Base-by-base conservation (phyloP, 768 basidiomycete species). In the Amanita phalloides region DNA sequence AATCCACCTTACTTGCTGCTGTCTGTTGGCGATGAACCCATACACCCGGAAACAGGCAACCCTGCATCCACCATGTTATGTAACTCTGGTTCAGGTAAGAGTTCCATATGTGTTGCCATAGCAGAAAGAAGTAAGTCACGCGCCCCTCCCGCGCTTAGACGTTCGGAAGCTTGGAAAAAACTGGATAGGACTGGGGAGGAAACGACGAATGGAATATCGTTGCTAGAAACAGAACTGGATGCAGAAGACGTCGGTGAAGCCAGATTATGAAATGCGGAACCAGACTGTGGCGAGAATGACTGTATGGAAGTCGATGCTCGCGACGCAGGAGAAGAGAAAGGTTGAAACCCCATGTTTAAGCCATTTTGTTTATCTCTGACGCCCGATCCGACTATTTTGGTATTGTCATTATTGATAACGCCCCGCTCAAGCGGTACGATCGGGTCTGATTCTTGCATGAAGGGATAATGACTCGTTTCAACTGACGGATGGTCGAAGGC, bases 1-100 rank as follows among this genome's bases (percentile, higher is more conserved):
- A 2, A 3, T 44, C 26, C 62, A 47, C 49, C 65, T 60, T 37
- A 65, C 55, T 55, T 60, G 60, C 56, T 58, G 36, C 20, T 21
- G 21, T 33, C 23, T 3, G 37, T 46, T 37, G 51, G 51, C 32
- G 51, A 52, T n/a, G 11, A 28, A 30, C 17, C 11, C 6, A 7
- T 23, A 28, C 20, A 45, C 5, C 14, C 36, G 4, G 42, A 33
- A 44, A 23, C 13, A 14, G 50, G 3, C 23, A 45, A 25, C 3
- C 21, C 43, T 14, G 17, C 33, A n/a, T 45, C 51, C 6, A 37
- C 20, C 17, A 25, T 25, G 42, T n/a, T 38, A 7, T 33, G 33
- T 6, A 7, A 45, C 23, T 37, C 51, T 9, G 26, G 10, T n/a
- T 45, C 43, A 3, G 49, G 30, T 13, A 33, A n/a, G 23, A 23